Evolutionary conservation across 768 basidiomycete species (phyloP).

Genomic region (Sistotremastrum suecicum): DNA sequence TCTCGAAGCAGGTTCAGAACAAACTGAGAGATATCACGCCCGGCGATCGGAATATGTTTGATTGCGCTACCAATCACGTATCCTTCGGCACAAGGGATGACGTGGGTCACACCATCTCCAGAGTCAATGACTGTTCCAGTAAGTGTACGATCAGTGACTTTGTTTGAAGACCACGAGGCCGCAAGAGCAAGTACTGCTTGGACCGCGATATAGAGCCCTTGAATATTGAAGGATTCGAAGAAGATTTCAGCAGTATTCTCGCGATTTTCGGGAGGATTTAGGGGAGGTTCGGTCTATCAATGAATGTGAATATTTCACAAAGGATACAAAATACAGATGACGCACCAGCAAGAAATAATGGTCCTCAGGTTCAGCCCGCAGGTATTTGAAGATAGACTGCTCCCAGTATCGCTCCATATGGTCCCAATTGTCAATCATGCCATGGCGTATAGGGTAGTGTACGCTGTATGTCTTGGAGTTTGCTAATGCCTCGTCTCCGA

Average conservation of each 20-base stretch:
- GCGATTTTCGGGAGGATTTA: constrained; percentile 96
- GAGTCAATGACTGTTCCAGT: constrained; percentile 98
- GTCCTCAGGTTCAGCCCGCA: constrained; percentile 96
- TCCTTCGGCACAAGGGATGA: constrained; percentile 91
- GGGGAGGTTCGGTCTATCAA: constrained; percentile 88
- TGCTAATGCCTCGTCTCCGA: constrained; percentile 94
- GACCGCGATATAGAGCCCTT: constrained; percentile 95
- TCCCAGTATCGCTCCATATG: constrained; percentile 99
- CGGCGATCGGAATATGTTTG: constrained; percentile 98
- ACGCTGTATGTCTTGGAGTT: constrained; percentile 94
- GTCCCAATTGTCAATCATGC: constrained; percentile 97
- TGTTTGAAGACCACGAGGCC: constrained; percentile 90
- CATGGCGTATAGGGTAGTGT: constrained; percentile 93
- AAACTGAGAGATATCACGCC: constrained; percentile 93
- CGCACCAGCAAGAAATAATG: constrained; percentile 94
- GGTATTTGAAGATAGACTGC: constrained; percentile 99
- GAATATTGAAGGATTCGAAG: constrained; percentile 99
- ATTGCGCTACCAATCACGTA: constrained; percentile 98
- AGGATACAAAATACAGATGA: constrained; percentile 5
- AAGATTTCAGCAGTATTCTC: constrained; percentile 99
- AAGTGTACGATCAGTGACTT: constrained; percentile 78
- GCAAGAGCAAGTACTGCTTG: constrained; percentile 98
- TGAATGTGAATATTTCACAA: background rate
- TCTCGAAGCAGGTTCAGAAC: constrained; percentile 93
- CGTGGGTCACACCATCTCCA: constrained; percentile 98